A percentile compares a stretch with the other conserved stretches of the same genome.
These are phyloP conservation scores for Spencermartinsiella ligniputridi DNA, from an alignment of 1,139 yeast species.

Conservation along the genomic window DNA sequence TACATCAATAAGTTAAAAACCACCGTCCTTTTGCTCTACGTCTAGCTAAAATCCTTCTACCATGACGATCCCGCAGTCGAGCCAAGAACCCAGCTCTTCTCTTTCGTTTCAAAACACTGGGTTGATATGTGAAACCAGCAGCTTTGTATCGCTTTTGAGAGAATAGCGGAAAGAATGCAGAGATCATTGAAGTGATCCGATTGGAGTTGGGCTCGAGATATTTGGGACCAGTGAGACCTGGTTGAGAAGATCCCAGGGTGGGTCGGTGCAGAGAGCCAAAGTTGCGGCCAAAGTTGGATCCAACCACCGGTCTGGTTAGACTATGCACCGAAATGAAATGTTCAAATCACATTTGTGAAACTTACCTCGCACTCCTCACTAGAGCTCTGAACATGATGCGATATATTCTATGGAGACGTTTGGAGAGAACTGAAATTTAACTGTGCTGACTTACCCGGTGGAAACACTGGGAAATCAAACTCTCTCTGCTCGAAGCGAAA, in stretches of 20 bases:
- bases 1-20: conserved; percentile 69
- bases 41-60: conserved; percentile 72
- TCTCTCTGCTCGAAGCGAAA: not conserved
- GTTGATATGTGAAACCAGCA: conserved; percentile 94
- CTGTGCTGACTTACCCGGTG: not conserved
- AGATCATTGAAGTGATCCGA: not conserved
- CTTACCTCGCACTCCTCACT: not conserved
- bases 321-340: too few relatives aligned
- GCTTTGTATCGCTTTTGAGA: conserved; percentile 61
- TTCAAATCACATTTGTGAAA: too few relatives aligned
- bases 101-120: conserved; percentile 84
- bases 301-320: too few relatives aligned
- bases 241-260: not conserved
- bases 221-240: not conserved
- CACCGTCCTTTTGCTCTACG: conserved; percentile 90
- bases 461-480: too few relatives aligned
- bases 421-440: too few relatives aligned
- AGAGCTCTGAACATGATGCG: not conserved
- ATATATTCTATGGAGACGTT: not conserved
- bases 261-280: conserved; percentile 1
- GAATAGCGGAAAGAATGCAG: not conserved
- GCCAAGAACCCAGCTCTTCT: conserved; percentile 88
- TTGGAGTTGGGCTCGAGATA: not conserved
- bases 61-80: conserved; percentile 72
- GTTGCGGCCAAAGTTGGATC: not conserved